phyloP scores from a whole-genome alignment of 2,329 filamentous ascomycete genomes.

The Alternaria gansuensis region DNA sequence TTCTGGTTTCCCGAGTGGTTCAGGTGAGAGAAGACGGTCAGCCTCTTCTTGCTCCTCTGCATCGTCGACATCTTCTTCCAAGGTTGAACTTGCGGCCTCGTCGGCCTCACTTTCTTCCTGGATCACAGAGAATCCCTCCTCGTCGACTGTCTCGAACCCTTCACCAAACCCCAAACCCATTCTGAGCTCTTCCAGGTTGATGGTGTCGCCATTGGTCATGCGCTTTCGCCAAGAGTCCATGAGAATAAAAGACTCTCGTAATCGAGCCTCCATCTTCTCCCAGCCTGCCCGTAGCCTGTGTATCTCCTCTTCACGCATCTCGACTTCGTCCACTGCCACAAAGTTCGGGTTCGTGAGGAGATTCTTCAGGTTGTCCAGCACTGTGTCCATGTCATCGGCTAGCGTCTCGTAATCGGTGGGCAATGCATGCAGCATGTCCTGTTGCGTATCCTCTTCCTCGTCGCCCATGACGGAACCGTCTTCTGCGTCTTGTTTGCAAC shows the following conservation, averaged over 20 bases:
- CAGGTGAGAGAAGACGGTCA: constrained; percentile 37
- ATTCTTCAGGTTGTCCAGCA: constrained; percentile 81
- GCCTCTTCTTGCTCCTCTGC: constrained; percentile 20
- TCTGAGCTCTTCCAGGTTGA: constrained; percentile 68
- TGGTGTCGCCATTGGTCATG: constrained; percentile 74
- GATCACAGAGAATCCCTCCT: constrained; percentile 43
- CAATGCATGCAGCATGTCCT: constrained; percentile 55
- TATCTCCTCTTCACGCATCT: constrained; percentile 92
- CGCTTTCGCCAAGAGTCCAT: constrained; percentile 92
- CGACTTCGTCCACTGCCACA: constrained; percentile 92
- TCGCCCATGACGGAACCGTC: constrained; percentile 41
- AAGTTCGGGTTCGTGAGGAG: constrained; percentile 96
- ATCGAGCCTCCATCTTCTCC: constrained; percentile 91
- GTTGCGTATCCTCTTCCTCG: constrained; percentile 44
- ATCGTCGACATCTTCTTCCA: constrained; percentile 43
- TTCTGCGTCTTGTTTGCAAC: constrained; percentile 36
- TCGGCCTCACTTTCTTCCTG: constrained; percentile 35
- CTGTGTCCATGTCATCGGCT: constrained; percentile 74
- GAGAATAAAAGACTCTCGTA: constrained; percentile 87
- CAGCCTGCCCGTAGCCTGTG: constrained; percentile 81
- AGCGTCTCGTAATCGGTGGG: constrained; percentile 74
- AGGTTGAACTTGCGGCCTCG: constrained; percentile 41
- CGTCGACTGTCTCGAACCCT: constrained; percentile 46
- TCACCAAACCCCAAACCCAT: constrained; percentile 70
- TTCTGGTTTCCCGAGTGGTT: constrained; percentile 30